Percentiles rank a stretch among this genome's conserved stretches.
These are phyloP conservation scores for Tulasnella sp. DNA, from an alignment of 768 basidiomycete genomes.

Conservation along the genomic window DNA sequence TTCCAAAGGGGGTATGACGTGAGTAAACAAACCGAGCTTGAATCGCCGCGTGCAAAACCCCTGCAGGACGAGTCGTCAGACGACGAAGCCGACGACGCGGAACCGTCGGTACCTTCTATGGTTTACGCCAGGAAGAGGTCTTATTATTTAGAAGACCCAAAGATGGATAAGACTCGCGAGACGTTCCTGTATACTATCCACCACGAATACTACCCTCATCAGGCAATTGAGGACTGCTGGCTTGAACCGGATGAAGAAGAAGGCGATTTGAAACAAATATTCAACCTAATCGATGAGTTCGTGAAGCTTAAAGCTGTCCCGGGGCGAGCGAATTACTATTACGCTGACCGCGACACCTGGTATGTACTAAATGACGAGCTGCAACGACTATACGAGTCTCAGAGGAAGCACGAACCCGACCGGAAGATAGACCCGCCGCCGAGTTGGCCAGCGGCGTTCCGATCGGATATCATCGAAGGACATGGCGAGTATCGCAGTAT, in stretches of 20 bases:
- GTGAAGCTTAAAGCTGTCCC: neutral
- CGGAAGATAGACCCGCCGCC: neutral
- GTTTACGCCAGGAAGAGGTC: neutral
- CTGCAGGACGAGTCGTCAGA: neutral
- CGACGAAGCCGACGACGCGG: neutral
- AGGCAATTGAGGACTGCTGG: neutral
- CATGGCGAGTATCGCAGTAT: neutral
- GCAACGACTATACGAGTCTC: neutral
- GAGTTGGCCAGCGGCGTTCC: neutral
- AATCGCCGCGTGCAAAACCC: neutral
- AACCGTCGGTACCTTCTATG: neutral
- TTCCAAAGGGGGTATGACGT: neutral
- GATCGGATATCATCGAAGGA: neutral
- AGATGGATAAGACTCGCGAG: neutral
- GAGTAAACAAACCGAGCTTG: neutral
- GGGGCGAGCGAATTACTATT: neutral
- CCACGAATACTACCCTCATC: neutral
- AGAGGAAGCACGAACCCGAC: neutral
- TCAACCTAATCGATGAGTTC: neutral
- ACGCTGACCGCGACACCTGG: neutral
- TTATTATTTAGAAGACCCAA: neutral
- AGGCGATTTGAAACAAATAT: neutral
- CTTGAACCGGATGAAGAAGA: neutral
- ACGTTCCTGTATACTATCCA: neutral
- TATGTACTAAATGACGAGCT: neutral